A percentile compares a stretch with the other conserved stretches of the same genome.
These are phyloP conservation scores for Elsinoe batatas DNA, from an alignment of 2,329 filamentous ascomycete species.

Conservation along the genomic window DNA sequence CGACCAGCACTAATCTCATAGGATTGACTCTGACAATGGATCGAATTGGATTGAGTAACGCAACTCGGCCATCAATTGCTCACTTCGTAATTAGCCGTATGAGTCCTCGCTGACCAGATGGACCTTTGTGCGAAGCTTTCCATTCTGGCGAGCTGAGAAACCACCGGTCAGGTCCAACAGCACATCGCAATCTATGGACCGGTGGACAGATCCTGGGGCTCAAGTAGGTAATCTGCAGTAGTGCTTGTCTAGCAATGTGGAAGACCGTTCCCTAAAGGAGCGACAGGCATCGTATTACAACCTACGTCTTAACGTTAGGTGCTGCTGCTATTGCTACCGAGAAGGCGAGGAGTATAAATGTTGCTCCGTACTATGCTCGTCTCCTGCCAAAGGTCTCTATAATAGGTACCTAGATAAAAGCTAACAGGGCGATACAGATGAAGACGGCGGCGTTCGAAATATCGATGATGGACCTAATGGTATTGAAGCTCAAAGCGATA, in stretches of 20 bases:
- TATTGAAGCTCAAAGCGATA: conserved; percentile 53
- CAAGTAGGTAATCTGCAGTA: conserved; percentile 42
- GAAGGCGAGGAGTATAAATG: conserved; percentile 52
- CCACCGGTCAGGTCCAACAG: not conserved
- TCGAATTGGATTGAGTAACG: no score
- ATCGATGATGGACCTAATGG: conserved; percentile 58
- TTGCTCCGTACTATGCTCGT: conserved; percentile 45
- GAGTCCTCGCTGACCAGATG: not conserved
- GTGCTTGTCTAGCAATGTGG: conserved; percentile 57
- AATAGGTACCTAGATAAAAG: conserved; percentile 60
- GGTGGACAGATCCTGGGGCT: not conserved
- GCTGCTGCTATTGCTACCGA: conserved; percentile 60
- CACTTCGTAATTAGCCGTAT: not conserved
- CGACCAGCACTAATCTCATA: no score
- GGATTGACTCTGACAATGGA: no score
- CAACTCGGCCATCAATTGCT: no score
- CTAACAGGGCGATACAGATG: conserved; percentile 57
- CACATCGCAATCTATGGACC: not conserved
- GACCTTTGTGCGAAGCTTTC: not conserved
- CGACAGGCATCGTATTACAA: conserved; percentile 60
- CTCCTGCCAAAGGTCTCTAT: conserved; percentile 35
- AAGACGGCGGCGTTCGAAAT: conserved; percentile 62
- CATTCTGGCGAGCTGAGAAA: not conserved
- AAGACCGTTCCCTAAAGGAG: conserved; percentile 68
- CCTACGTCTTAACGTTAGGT: conserved; percentile 58